Evolutionary conservation across 208 protist genomes (phyloP).

Genomic region (Blechomonas ayalai): DNA sequence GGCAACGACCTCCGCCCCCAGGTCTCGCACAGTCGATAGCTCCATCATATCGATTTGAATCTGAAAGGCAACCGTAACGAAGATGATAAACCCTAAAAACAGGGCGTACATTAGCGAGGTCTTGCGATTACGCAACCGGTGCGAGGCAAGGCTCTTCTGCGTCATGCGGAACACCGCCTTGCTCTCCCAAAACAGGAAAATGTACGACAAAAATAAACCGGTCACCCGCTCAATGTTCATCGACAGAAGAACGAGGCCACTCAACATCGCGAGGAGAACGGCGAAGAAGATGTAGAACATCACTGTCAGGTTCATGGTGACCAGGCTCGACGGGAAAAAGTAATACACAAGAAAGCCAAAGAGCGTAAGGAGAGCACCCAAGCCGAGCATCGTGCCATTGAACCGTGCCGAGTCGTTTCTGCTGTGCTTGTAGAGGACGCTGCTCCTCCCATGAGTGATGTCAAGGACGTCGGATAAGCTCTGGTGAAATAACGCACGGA

Average conservation of each 20-base stretch:
- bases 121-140: slow-evolving; percentile 91
- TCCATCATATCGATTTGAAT: slow-evolving; percentile 59
- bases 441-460: slow-evolving; percentile 42
- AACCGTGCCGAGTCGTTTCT: slow-evolving; percentile 16
- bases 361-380: slow-evolving; percentile 47
- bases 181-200: slow-evolving; percentile 90
- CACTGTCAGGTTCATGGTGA: slow-evolving; percentile 79
- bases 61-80: slow-evolving; percentile 84
- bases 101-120: slow-evolving; percentile 94
- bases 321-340: slow-evolving; percentile 82
- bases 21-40: slow-evolving; percentile 10
- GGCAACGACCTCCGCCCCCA: slow-evolving; percentile 27
- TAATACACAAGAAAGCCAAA: slow-evolving; percentile 91
- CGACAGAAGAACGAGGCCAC: slow-evolving; percentile 80
- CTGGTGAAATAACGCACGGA: slow-evolving; percentile 49
- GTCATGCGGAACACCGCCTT: slow-evolving; percentile 53
- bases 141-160: slow-evolving; percentile 89
- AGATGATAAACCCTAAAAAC: slow-evolving; percentile 91
- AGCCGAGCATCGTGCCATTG: slow-evolving; percentile 24
- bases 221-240: slow-evolving; percentile 89
- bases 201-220: slow-evolving; percentile 27
- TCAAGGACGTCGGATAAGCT: slow-evolving; percentile 83
- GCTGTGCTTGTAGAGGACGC: slow-evolving; percentile 67
- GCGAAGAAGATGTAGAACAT: slow-evolving; percentile 94
- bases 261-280: slow-evolving; percentile 85